Conservation (phyloP, 2,329 filamentous ascomycete species). For the Cadophora sp. region DNA sequence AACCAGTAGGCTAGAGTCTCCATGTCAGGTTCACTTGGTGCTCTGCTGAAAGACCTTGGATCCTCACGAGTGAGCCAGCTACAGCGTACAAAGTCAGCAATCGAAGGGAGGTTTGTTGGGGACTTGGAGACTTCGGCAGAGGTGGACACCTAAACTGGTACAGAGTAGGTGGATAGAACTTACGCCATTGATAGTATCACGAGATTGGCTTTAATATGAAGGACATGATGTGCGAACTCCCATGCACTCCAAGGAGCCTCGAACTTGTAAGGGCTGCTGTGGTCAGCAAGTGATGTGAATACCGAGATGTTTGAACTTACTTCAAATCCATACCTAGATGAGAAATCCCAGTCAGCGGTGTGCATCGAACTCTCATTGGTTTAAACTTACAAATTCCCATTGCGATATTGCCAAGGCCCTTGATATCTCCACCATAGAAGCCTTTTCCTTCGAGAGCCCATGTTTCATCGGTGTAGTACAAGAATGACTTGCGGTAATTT, state of each 20-base stretch:
- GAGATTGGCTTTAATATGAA: conserved; percentile 63
- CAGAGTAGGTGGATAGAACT: background rate
- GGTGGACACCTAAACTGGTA: background rate
- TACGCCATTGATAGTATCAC: conserved; percentile 76
- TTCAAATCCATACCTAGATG: conserved; percentile 64
- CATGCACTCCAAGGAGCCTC: conserved; percentile 56
- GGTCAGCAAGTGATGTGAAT: conserved; percentile 29
- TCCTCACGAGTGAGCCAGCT: conserved; percentile 69
- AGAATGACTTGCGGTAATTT: conserved; percentile 66
- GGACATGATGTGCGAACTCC: conserved; percentile 58
- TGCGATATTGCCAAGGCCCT: conserved; percentile 57
- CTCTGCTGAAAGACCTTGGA: conserved; percentile 53
- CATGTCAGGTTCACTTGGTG: conserved; percentile 68
- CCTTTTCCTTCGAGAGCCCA: conserved; percentile 65
- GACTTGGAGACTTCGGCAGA: background rate
- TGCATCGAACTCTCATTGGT: conserved; percentile 14
- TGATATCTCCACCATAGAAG: conserved; percentile 55
- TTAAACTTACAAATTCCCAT: conserved; percentile 64
- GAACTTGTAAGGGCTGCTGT: conserved; percentile 55
- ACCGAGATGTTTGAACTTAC: conserved; percentile 45
- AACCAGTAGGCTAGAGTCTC: conserved; percentile 81
- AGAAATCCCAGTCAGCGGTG: conserved; percentile 9
- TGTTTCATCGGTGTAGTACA: conserved; percentile 66
- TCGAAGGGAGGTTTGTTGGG: background rate
- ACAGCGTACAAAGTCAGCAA: background rate